Conservation (phyloP, 108 stramenopile genomes). For the Pseudonitzschia multistriata region DNA sequence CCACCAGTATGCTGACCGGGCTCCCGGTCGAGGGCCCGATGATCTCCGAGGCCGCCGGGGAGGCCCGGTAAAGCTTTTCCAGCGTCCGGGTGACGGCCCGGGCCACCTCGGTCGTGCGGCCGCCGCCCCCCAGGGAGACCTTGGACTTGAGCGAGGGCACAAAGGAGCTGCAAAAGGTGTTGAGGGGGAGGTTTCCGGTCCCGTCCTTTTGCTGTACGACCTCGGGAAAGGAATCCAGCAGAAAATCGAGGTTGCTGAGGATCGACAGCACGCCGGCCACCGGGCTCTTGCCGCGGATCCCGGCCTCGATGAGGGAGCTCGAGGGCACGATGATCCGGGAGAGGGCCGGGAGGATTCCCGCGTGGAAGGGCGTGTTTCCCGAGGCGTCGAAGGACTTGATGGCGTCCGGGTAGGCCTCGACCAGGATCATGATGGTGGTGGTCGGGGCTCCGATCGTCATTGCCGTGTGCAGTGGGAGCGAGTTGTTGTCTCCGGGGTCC, state of each 20-base stretch:
- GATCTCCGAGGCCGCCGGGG: slow-evolving; percentile 6
- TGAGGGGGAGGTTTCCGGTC: slow-evolving; percentile 16
- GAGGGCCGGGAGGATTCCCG: slow-evolving; percentile 8
- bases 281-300: neutral
- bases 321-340: slow-evolving; percentile 2
- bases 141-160: neutral
- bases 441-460: slow-evolving; percentile 9
- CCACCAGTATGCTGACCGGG: slow-evolving; percentile 4
- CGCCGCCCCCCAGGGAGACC: neutral
- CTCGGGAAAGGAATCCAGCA: slow-evolving; percentile 18
- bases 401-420: slow-evolving; percentile 10
- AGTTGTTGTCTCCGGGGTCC: neutral
- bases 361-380: slow-evolving; percentile 19
- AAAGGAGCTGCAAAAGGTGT: neutral
- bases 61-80: neutral
- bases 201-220: slow-evolving; percentile 13
- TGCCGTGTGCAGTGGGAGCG: slow-evolving; percentile 5
- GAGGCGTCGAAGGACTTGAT: neutral
- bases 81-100: slow-evolving; percentile 1
- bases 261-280: neutral
- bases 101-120: neutral
- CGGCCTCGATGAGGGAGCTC: neutral
- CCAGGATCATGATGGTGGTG: neutral
- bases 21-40: neutral
- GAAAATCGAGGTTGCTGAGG: neutral